Conservation (phyloP, 495 filamentous ascomycete genomes). For the Talaromyces proteolyticus region DNA sequence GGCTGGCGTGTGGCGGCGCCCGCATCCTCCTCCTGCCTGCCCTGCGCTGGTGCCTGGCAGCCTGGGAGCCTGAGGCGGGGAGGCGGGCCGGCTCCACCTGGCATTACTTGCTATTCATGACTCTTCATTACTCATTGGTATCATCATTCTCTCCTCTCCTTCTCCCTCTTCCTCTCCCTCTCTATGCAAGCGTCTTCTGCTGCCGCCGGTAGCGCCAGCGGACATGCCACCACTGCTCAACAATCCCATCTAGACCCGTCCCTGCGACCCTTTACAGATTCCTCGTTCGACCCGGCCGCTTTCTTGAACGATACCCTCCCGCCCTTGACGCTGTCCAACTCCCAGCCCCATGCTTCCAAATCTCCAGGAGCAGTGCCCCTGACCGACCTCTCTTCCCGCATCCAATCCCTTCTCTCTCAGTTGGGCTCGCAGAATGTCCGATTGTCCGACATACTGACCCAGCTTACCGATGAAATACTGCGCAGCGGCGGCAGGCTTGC, state of each 20-base stretch:
- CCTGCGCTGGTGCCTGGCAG: too few species aligned
- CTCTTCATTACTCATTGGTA: too few species aligned
- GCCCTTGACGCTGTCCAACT: constrained; percentile 34
- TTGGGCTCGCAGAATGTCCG: constrained; percentile 82
- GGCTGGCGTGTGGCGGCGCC: too few species aligned
- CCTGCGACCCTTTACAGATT: constrained; percentile 56
- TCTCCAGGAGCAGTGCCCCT: constrained; percentile 53
- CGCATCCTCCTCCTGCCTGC: too few species aligned
- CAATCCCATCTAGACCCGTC: constrained; percentile 54
- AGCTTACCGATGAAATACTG: constrained; percentile 90
- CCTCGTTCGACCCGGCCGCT: constrained; percentile 71
- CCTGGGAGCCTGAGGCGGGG: too few species aligned
- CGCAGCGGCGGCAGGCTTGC: constrained; percentile 78
- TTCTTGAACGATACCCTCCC: constrained; percentile 78
- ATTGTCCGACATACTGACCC: constrained; percentile 75
- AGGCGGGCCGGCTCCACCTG: too few species aligned
- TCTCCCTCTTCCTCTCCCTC: too few species aligned
- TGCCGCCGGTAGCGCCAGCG: background rate
- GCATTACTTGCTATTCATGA: too few species aligned
- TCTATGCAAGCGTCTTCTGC: too few species aligned
- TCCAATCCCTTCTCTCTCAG: constrained; percentile 78
- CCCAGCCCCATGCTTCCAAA: constrained; percentile 34
- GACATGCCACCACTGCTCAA: too few species aligned
- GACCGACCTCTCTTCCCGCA: constrained; percentile 70
- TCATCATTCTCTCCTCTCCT: too few species aligned